A percentile compares a stretch with the other conserved stretches of the same genome.
These are phyloP conservation scores for Candida pseudoviswanathii DNA, from an alignment of 1,139 yeast species.

Conservation along the genomic window DNA sequence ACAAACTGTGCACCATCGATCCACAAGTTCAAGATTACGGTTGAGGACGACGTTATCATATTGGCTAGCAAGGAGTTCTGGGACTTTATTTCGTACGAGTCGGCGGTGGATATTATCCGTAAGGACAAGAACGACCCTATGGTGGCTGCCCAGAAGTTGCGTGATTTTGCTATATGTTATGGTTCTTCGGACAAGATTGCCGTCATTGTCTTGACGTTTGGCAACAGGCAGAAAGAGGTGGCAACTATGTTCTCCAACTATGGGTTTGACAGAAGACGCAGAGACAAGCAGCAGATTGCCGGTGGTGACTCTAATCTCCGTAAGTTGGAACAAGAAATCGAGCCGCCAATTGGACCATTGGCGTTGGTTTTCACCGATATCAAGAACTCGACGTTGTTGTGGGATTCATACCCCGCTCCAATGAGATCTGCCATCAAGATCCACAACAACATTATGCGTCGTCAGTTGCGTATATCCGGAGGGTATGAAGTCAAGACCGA, in stretches of 20 bases:
- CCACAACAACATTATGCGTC: conserved; percentile 92
- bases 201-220: conserved; percentile 77
- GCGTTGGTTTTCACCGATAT: conserved; percentile 98
- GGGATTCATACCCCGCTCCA: conserved; percentile 93
- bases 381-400: conserved; percentile 85
- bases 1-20: conserved; percentile 88
- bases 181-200: conserved; percentile 86
- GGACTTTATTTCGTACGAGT: conserved; percentile 80
- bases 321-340: conserved; percentile 86
- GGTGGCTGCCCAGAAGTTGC: conserved; percentile 88
- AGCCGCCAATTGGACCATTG: conserved; percentile 91
- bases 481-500: conserved; percentile 98
- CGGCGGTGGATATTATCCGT: conserved; percentile 89
- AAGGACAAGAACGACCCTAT: conserved; percentile 83
- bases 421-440: conserved; percentile 97
- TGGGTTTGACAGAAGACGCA: conserved; percentile 46
- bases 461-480: conserved; percentile 88
- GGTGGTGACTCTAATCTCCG: conserved; percentile 82
- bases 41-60: conserved; percentile 83
- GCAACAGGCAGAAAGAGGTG: conserved; percentile 37
- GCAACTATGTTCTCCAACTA: conserved; percentile 15
- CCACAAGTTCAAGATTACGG: conserved; percentile 58
- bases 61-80: conserved; percentile 83
- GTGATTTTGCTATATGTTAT: conserved; percentile 93
- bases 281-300: conserved; percentile 49